These are phyloP conservation scores for Ceratocystis lukuohia DNA, from an alignment of 2,329 filamentous ascomycete species.

Conservation along the genomic window DNA sequence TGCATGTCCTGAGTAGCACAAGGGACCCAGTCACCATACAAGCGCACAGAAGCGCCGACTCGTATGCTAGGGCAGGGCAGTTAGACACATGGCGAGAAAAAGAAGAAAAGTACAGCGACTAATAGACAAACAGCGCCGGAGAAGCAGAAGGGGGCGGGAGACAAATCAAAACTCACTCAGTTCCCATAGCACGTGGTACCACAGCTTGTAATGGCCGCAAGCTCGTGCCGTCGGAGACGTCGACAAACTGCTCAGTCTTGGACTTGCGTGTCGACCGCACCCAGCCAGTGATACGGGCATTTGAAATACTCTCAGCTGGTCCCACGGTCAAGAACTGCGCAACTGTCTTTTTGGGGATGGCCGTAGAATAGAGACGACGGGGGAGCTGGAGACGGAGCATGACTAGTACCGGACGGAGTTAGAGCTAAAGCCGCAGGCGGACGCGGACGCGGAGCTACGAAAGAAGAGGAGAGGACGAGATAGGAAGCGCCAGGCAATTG, in stretches of 20 bases:
- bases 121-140: too few species aligned
- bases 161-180: constrained; percentile 46
- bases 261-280: constrained; percentile 75
- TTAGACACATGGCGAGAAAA: constrained; percentile 20
- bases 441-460: background rate
- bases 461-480: too few species aligned
- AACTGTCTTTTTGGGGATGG: constrained; percentile 29
- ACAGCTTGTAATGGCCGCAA: constrained; percentile 68
- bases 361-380: constrained; percentile 13
- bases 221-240: constrained; percentile 78
- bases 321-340: constrained; percentile 44
- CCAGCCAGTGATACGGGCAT: constrained; percentile 59
- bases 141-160: too few species aligned
- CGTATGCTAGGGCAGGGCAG: constrained; percentile 45
- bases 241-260: constrained; percentile 70
- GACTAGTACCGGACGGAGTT: background rate
- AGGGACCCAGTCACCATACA: constrained; percentile 63
- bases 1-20: constrained; percentile 53
- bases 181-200: constrained; percentile 54
- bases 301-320: constrained; percentile 31
- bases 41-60: constrained; percentile 64
- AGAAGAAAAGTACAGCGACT: background rate
- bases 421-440: background rate
- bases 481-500: too few species aligned
- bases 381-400: constrained; percentile 1